phyloP scores from a whole-genome alignment of 1,284 basidiomycete species.

The Ustilago tritici region DNA sequence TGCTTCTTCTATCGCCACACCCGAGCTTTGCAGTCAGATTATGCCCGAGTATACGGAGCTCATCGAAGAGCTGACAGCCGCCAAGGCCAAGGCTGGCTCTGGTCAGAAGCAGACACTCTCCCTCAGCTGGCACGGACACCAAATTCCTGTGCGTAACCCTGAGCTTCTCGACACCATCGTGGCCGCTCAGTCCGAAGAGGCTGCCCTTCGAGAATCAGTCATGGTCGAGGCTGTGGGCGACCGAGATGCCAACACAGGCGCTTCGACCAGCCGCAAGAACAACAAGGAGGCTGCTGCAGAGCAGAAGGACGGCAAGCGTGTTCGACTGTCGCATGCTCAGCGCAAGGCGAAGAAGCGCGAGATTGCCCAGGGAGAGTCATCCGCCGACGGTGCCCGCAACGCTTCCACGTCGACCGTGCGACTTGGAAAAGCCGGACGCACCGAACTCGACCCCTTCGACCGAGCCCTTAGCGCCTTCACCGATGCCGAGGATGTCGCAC shows the following conservation, averaged over 20 bases:
- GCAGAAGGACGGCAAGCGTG: constrained; percentile 37
- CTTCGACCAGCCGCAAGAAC: constrained; percentile 19
- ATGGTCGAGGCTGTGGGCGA: constrained; percentile 37
- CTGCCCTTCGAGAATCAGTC: constrained; percentile 67
- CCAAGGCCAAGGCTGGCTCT: constrained; percentile 63
- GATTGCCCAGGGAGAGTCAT: constrained; percentile 28
- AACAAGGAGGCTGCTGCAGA: constrained; percentile 8
- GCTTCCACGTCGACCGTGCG: constrained; percentile 32
- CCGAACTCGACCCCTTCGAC: constrained; percentile 66
- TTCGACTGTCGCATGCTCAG: constrained; percentile 62
- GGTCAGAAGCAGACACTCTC: constrained; percentile 73
- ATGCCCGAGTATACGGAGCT: constrained; percentile 78
- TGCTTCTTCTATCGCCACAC: constrained; percentile 75
- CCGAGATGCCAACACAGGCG: constrained; percentile 11
- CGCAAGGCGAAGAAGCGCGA: constrained; percentile 65
- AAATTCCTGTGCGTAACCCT: constrained; percentile 86
- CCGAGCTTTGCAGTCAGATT: constrained; percentile 75
- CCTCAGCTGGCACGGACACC: constrained; percentile 83
- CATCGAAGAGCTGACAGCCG: constrained; percentile 72
- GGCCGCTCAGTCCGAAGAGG: constrained; percentile 83
- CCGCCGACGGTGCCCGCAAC: constrained; percentile 28
- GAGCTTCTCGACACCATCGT: constrained; percentile 89
- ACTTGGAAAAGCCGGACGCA: constrained; percentile 44
- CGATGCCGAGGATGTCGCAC: constrained; percentile 64
- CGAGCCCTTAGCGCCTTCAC: constrained; percentile 63